phyloP scores from a whole-genome alignment of 768 basidiomycete species.

The Russula brevipes region DNA sequence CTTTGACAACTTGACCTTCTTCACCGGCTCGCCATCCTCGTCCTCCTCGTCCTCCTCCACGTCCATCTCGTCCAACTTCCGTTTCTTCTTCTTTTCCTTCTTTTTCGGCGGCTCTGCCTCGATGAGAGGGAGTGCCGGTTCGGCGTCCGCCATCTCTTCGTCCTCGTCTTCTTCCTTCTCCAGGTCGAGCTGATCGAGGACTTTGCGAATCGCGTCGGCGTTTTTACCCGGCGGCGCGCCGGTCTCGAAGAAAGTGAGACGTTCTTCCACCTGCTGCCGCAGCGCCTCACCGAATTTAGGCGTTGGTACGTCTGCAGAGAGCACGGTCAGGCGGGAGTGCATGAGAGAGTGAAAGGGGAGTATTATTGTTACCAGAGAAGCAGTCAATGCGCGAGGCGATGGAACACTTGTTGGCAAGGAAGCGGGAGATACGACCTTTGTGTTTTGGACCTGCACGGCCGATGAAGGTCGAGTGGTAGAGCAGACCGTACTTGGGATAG shows the following conservation, averaged over 20 bases:
- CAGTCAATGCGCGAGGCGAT: conserved; percentile 97
- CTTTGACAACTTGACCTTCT: conserved; percentile 75
- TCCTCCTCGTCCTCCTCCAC: conserved; percentile 64
- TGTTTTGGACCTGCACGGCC: conserved; percentile 89
- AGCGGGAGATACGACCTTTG: conserved; percentile 98
- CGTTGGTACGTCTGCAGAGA: conserved; percentile 66
- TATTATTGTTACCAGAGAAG: conserved; percentile 65
- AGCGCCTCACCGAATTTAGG: conserved; percentile 94
- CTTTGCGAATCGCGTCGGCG: conserved; percentile 86
- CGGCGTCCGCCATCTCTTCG: conserved; percentile 41
- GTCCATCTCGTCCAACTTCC: conserved; percentile 61
- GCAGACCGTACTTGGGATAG: conserved; percentile 78
- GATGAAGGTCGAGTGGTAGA: conserved; percentile 96
- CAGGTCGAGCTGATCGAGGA: conserved; percentile 68
- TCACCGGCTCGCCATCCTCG: conserved; percentile 51
- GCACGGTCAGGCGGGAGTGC: not conserved
- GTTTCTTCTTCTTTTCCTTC: conserved; percentile 40
- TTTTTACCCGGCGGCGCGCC: conserved; percentile 88
- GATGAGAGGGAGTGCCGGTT: conserved; percentile 52
- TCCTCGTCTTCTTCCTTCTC: conserved; percentile 62
- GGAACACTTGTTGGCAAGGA: conserved; percentile 97
- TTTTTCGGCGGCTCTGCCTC: conserved; percentile 43
- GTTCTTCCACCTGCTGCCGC: conserved; percentile 90
- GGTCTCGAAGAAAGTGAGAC: conserved; percentile 89
- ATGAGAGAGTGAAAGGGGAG: not conserved